Evolutionary conservation across 2,329 filamentous ascomycete genomes (phyloP).

Genomic region (Pyrenochaeta sp.): DNA sequence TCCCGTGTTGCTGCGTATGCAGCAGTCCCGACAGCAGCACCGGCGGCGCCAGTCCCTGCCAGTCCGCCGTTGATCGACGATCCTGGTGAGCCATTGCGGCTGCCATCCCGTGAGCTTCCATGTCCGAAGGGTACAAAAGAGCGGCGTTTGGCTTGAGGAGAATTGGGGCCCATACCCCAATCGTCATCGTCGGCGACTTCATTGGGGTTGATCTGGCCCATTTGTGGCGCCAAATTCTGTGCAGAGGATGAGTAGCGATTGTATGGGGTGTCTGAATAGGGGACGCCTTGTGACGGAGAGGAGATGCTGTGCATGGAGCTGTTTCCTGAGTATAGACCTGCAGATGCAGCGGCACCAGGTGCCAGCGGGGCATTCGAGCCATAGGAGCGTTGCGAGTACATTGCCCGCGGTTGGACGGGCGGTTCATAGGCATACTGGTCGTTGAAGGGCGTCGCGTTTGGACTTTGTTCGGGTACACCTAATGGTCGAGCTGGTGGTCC

Average conservation of each 20-base stretch:
- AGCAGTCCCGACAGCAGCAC: slow-evolving; percentile 50
- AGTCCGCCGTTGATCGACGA: slow-evolving; percentile 45
- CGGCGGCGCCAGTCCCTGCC: slow-evolving; percentile 52
- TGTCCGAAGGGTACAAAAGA: slow-evolving; percentile 65
- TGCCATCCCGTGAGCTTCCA: slow-evolving; percentile 54
- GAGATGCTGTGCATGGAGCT: slow-evolving; percentile 61
- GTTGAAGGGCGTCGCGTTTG: slow-evolving; percentile 34
- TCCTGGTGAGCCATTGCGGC: slow-evolving; percentile 52
- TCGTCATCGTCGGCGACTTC: slow-evolving; percentile 88
- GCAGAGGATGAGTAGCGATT: slow-evolving; percentile 61
- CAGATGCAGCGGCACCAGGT: slow-evolving; percentile 43
- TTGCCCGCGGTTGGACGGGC: slow-evolving; percentile 27
- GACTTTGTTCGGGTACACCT: slow-evolving; percentile 33
- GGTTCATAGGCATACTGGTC: slow-evolving; percentile 37
- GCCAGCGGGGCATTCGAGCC: slow-evolving; percentile 36
- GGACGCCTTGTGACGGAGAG: slow-evolving; percentile 47
- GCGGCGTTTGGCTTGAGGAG: slow-evolving; percentile 57
- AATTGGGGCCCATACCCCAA: slow-evolving; percentile 73
- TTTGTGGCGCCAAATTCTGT: slow-evolving; percentile 40
- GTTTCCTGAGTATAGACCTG: slow-evolving; percentile 44
- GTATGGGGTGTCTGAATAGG: slow-evolving; percentile 72
- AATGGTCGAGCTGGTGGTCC: slow-evolving; percentile 26
- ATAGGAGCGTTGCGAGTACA: slow-evolving; percentile 34
- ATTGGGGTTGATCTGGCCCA: slow-evolving; percentile 73
- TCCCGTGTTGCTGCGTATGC: slow-evolving; percentile 35